These are phyloP conservation scores for Saccharomycopsis schoenii DNA, from an alignment of 805 yeast species.

Conservation along the genomic window DNA sequence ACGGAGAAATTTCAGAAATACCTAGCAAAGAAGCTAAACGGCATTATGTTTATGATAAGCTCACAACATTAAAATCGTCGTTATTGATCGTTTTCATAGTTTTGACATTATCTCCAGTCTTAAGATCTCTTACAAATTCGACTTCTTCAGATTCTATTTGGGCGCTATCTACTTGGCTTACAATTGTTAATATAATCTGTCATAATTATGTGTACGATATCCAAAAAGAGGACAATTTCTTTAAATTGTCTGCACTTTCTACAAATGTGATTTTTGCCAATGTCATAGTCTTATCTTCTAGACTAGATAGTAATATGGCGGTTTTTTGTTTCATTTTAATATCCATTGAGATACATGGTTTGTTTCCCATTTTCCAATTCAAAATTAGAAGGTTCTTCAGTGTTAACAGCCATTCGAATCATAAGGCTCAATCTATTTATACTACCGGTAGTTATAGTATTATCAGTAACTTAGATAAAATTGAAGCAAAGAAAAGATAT, in stretches of 20 bases:
- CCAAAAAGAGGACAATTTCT: slow-evolving; percentile 17
- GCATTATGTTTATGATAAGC: slow-evolving; percentile 9
- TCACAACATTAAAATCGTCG: slow-evolving; percentile 49
- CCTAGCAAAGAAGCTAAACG: slow-evolving; percentile 19
- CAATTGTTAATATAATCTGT: slow-evolving; percentile 53
- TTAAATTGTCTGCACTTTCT: slow-evolving; percentile 40
- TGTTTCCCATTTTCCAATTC: slow-evolving; percentile 58
- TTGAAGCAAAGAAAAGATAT: background rate
- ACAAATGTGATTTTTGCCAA: slow-evolving; percentile 79
- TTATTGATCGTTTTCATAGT: slow-evolving; percentile 59
- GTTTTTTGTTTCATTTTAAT: slow-evolving; percentile 80
- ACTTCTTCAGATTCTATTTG: slow-evolving; percentile 92
- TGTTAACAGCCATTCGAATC: background rate
- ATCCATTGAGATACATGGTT: slow-evolving; percentile 58
- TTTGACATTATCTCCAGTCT: slow-evolving; percentile 77
- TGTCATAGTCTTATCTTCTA: slow-evolving; percentile 84
- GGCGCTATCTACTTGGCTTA: slow-evolving; percentile 79
- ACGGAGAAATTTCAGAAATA: slow-evolving; percentile 20
- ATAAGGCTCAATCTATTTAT: background rate
- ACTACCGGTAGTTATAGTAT: background rate
- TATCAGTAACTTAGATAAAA: background rate
- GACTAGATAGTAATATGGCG: slow-evolving; percentile 59
- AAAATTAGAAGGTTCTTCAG: slow-evolving; percentile 22
- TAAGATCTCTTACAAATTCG: slow-evolving; percentile 77
- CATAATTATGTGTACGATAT: slow-evolving; percentile 57